A percentile compares a stretch with the other conserved stretches of the same genome.
Evolutionary conservation across 176 grass and related monocot species (phyloP).

Genomic region (Raddia guianensis): DNA sequence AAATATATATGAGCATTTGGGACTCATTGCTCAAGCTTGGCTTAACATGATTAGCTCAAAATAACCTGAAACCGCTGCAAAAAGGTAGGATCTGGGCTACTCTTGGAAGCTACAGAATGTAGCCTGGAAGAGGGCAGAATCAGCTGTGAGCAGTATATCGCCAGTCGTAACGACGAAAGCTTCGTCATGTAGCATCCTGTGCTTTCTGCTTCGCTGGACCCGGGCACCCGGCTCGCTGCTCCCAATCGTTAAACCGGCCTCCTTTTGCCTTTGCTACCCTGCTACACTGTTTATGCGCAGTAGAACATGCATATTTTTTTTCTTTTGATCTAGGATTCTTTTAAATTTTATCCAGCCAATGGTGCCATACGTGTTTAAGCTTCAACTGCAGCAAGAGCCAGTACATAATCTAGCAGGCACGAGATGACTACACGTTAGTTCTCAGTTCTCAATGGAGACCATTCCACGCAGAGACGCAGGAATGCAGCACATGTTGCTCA

Average conservation of each 20-base stretch:
- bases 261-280: slow-evolving; percentile 44
- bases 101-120: too few species aligned
- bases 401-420: neutral
- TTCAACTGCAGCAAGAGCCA: neutral
- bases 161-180: slow-evolving; percentile 16
- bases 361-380: neutral
- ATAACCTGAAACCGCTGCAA: too few species aligned
- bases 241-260: slow-evolving; percentile 48
- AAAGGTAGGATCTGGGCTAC: too few species aligned
- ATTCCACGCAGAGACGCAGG: too few species aligned
- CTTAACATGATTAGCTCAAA: too few species aligned
- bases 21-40: too few species aligned
- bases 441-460: neutral
- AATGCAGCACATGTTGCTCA: too few species aligned
- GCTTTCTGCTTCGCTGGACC: neutral
- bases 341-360: neutral
- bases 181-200: slow-evolving; percentile 43
- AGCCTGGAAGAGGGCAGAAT: too few species aligned
- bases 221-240: neutral
- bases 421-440: neutral
- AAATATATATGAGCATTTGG: too few species aligned
- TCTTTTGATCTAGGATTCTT: neutral
- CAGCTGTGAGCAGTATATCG: too few species aligned
- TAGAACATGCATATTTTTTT: neutral
- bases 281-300: slow-evolving; percentile 22